Evolutionary conservation across 2,329 filamentous ascomycete genomes (phyloP), one percentile per base, ranked within the genome.

Genomic region (Hypoxylon sp.): DNA sequence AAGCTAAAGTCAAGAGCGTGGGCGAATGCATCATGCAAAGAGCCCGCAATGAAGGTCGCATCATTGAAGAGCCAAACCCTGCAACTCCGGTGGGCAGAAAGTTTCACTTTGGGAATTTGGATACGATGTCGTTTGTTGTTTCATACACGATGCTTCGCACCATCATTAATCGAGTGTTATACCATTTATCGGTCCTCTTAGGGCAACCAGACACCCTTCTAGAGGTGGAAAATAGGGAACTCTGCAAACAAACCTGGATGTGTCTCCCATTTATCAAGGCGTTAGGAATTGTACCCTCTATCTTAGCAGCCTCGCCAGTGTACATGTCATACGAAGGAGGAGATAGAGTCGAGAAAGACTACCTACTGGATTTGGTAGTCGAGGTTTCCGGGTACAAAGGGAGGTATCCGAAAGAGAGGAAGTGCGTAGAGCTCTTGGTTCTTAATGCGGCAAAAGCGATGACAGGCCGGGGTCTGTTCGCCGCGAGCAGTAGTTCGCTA

Each of bases 181-280:
- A 62, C 35, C 51, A 70, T 2, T n/a, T 40, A 6, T 51, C 42
- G 0, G 22, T 31, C 17, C n/a, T 70, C 0, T 17, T 70, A 13
- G 46, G 53, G 5, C 17, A 64, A 10, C 49, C 40, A 2, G 42
- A 70, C 17, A 4, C 10, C 8, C 4, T 31, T 22, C 35, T 69
- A 22, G 55, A 64, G 22, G 22, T 37, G 11, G 69, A 69, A 14
- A 33, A 66, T 11, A 46, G 44, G 33, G 40, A 57, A 8, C 27
- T 66, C 6, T 61, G 65, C 35, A 57, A n/a, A 1, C 56, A 61
- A 25, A 63, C 46, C 4, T 71, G 68, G 68, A 68, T 64, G 66
- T 68, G 58, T 13, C 61, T 71, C 20, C 68, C 68, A 5, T 66
- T 65, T 17, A 42, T 71, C 7, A 61, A 37, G 8, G 13, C n/a